Conservation (phyloP, 352 stramenopile species). For the Globisporangium splendens region DNA sequence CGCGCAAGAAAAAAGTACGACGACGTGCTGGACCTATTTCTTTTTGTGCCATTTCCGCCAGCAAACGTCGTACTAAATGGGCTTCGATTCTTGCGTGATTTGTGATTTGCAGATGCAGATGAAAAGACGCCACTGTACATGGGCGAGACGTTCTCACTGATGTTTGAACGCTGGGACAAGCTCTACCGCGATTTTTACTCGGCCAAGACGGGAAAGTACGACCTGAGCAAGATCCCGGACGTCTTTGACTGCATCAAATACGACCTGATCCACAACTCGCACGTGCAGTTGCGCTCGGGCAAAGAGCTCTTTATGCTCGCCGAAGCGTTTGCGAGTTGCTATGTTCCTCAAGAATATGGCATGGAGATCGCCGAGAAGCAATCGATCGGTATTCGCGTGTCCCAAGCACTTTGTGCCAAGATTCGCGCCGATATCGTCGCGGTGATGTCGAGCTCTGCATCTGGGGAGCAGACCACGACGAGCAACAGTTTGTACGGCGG, state of each 20-base stretch:
- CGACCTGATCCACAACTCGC: conserved; percentile 97
- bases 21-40: no score
- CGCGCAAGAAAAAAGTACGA: conserved; percentile 58
- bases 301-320: conserved; percentile 93
- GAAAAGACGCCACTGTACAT: conserved; percentile 91
- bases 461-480: conserved; percentile 25
- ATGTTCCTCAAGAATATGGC: conserved; percentile 97
- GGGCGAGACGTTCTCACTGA: conserved; percentile 94
- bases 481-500: conserved; percentile 33
- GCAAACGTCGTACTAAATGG: no score
- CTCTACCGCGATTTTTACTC: conserved; percentile 95
- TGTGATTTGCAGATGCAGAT: conserved; percentile 76
- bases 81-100: conserved; percentile 16
- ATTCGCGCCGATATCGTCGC: conserved; percentile 92
- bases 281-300: conserved; percentile 85
- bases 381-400: conserved; percentile 95
- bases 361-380: conserved; percentile 93
- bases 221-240: conserved; percentile 96
- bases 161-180: conserved; percentile 93
- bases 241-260: conserved; percentile 98
- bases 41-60: no score
- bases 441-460: conserved; percentile 61
- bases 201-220: conserved; percentile 84
- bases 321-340: conserved; percentile 94
- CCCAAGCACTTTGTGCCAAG: conserved; percentile 96